Evolutionary conservation across 106 monocot species (phyloP).

Genomic region (Vanilla planifolia): DNA sequence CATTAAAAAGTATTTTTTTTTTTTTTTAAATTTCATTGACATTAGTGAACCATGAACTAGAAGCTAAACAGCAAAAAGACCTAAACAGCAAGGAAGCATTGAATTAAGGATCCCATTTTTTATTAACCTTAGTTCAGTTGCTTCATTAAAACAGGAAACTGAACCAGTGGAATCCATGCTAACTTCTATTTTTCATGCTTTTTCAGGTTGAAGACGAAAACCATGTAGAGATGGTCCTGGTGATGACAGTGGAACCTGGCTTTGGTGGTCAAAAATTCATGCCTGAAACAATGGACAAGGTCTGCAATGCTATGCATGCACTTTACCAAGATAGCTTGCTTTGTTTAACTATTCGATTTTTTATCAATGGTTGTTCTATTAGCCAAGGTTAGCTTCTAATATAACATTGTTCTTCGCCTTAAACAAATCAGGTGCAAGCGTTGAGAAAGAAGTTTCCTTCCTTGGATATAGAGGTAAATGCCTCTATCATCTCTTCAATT

Average conservation of each 20-base stretch:
- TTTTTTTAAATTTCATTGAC: no score
- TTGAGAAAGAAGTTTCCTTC: constrained; percentile 79
- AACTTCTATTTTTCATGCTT: constrained; percentile 11
- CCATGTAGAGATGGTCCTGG: constrained; percentile 88
- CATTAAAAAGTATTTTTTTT: no score
- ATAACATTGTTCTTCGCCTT: constrained; percentile 5
- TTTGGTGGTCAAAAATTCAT: constrained; percentile 99
- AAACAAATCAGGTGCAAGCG: constrained; percentile 38
- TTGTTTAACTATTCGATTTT: not conserved
- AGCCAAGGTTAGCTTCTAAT: not conserved
- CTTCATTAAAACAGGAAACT: no score
- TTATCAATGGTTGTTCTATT: not conserved
- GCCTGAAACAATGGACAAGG: constrained; percentile 98
- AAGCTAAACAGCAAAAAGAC: no score
- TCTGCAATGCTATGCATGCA: no score
- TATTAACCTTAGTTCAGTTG: no score
- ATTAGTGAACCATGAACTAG: no score
- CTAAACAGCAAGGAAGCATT: no score
- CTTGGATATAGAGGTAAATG: constrained; percentile 84
- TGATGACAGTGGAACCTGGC: constrained; percentile 98
- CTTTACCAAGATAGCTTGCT: no score
- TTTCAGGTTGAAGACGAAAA: constrained; percentile 76
- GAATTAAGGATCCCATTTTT: no score
- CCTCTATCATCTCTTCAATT: not conserved
- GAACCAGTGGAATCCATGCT: not conserved